Conservation (phyloP, 495 filamentous ascomycete genomes). For the Usnea hakonensis region DNA sequence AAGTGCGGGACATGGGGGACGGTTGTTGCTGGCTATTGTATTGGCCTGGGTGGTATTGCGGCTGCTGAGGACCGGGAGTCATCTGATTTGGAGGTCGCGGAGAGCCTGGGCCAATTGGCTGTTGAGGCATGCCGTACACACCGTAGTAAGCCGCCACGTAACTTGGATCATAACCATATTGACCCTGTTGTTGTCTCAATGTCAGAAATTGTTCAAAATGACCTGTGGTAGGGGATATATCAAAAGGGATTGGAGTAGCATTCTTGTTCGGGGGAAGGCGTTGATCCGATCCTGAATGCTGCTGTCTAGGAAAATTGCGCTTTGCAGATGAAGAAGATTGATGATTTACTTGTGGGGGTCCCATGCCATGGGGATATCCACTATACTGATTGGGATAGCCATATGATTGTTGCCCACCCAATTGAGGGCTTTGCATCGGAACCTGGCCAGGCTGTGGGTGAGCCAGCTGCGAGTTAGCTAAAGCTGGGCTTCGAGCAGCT, state of each 20-base stretch:
- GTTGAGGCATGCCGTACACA: constrained; percentile 13
- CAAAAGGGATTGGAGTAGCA: constrained; percentile 35
- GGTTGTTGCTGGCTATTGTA: constrained; percentile 49
- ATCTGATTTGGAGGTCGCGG: constrained; percentile 48
- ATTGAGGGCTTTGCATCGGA: constrained; percentile 49
- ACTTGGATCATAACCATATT: constrained; percentile 43
- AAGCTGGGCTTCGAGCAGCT: constrained; percentile 62
- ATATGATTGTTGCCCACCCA: constrained; percentile 25
- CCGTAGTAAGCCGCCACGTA: constrained; percentile 36
- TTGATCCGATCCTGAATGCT: constrained; percentile 21
- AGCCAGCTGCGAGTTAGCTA: constrained; percentile 57
- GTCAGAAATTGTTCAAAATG: constrained; percentile 73
- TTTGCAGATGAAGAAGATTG: constrained; percentile 40
- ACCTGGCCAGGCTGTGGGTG: constrained; percentile 61
- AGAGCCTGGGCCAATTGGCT: constrained; percentile 42
- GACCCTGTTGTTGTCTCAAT: constrained; percentile 47
- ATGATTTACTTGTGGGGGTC: constrained; percentile 60
- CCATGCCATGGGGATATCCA: constrained; percentile 53
- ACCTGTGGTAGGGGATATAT: constrained; percentile 62
- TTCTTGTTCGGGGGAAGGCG: constrained; percentile 29
- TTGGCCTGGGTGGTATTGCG: constrained; percentile 40
- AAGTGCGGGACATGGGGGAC: constrained; percentile 70
- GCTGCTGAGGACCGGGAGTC: constrained; percentile 38
- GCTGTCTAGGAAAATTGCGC: constrained; percentile 27
- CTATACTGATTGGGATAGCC: constrained; percentile 46